Percentiles rank a stretch among this genome's conserved stretches.
These are phyloP conservation scores for Ophiostoma perfectum DNA, from an alignment of 2,329 filamentous ascomycete species.

Conservation along the genomic window DNA sequence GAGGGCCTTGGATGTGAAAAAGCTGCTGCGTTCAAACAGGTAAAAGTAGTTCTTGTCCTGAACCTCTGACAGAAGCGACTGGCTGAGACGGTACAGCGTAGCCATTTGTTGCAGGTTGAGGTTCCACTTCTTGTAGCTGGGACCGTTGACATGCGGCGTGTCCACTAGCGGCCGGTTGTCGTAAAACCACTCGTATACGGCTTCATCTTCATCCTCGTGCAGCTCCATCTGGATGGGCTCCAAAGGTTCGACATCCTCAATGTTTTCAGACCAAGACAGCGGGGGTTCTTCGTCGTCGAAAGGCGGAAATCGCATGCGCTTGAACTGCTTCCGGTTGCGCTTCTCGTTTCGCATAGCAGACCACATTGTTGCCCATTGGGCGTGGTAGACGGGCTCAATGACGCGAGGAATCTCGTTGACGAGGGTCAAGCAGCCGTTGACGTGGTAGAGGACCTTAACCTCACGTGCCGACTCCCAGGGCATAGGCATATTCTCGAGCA, in stretches of 20 bases:
- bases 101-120: constrained; percentile 92
- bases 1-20: constrained; percentile 90
- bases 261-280: constrained; percentile 96
- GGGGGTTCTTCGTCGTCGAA: constrained; percentile 99
- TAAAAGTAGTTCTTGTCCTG: constrained; percentile 97
- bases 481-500: constrained; percentile 99
- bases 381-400: constrained; percentile 95
- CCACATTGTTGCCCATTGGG: constrained; percentile 99
- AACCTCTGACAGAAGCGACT: constrained; percentile 83
- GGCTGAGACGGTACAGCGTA: constrained; percentile 83
- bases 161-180: constrained; percentile 87
- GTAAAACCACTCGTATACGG: constrained; percentile 96
- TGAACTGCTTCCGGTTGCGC: constrained; percentile 91
- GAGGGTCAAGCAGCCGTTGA: constrained; percentile 92
- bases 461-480: constrained; percentile 95
- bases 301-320: constrained; percentile 96
- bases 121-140: constrained; percentile 96
- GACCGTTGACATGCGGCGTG: constrained; percentile 88
- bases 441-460: constrained; percentile 96
- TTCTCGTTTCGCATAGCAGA: constrained; percentile 97
- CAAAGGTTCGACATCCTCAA: constrained; percentile 94
- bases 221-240: constrained; percentile 99
- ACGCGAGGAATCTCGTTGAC: constrained; percentile 96
- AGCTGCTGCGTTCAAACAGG: constrained; percentile 91
- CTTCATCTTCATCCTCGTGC: constrained; percentile 84